These are phyloP conservation scores for Aquilaria agallochum DNA, from an alignment of 441 rosid species.

Conservation along the genomic window DNA sequence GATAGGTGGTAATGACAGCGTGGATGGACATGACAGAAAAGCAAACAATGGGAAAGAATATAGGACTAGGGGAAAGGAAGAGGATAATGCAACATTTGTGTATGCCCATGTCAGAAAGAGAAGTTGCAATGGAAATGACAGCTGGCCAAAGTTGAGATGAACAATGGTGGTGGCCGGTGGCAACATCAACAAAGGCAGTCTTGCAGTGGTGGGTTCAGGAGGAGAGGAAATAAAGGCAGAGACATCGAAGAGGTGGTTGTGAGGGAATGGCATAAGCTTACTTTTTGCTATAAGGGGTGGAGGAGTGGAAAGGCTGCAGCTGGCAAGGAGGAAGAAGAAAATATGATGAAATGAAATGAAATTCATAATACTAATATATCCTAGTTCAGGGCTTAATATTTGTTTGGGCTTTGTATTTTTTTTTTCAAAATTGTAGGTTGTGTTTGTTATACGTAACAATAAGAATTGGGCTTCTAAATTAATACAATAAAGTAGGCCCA, in stretches of 20 bases:
- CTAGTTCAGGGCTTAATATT: too few relatives aligned
- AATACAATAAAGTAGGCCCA: too few relatives aligned
- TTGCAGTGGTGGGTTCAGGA: slow-evolving; percentile 69
- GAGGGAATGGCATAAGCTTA: slow-evolving; percentile 44
- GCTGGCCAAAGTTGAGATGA: too few relatives aligned
- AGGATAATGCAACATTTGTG: slow-evolving; percentile 51
- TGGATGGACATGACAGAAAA: slow-evolving; percentile 80
- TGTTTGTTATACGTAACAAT: too few relatives aligned
- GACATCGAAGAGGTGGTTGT: slow-evolving; percentile 46
- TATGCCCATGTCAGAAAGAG: slow-evolving; percentile 12
- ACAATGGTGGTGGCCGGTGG: slow-evolving; percentile 43
- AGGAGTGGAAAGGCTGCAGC: background rate
- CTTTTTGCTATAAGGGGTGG: slow-evolving; percentile 64
- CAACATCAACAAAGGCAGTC: slow-evolving; percentile 73
- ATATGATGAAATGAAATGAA: too few relatives aligned
- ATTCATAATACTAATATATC: too few relatives aligned
- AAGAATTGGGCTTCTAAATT: too few relatives aligned
- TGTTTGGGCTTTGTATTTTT: too few relatives aligned
- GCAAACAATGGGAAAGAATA: slow-evolving; percentile 64
- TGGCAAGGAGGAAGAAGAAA: too few relatives aligned
- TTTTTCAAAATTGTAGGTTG: too few relatives aligned
- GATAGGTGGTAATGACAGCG: slow-evolving; percentile 75
- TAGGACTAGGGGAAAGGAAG: slow-evolving; percentile 73
- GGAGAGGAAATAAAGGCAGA: slow-evolving; percentile 55
- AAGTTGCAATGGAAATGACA: too few relatives aligned